A percentile compares a stretch with the other conserved stretches of the same genome.
Evolutionary conservation across 2,329 filamentous ascomycete genomes (phyloP).

Genomic region (Fusarium nanum): DNA sequence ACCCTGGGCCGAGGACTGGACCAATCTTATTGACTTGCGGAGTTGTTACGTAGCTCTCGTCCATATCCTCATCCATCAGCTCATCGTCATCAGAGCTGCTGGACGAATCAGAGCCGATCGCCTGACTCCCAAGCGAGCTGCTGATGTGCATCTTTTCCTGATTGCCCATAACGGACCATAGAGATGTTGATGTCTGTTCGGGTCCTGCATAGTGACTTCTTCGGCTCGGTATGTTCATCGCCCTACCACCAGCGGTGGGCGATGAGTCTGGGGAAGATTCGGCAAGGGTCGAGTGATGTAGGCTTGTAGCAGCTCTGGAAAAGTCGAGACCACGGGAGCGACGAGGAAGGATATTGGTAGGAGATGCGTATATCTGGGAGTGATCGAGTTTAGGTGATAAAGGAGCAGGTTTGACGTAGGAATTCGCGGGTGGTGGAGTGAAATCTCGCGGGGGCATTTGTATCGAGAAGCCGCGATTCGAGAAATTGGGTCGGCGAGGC

Average conservation of each 20-base stretch:
- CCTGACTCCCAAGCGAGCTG: constrained; percentile 81
- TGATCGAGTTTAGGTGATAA: constrained; percentile 89
- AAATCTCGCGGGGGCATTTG: constrained; percentile 52
- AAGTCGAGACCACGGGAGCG: constrained; percentile 93
- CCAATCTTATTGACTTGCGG: constrained; percentile 77
- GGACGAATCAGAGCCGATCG: constrained; percentile 80
- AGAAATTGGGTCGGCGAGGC: constrained; percentile 75
- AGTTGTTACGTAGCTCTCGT: constrained; percentile 84
- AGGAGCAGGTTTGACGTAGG: constrained; percentile 69
- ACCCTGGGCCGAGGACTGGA: constrained; percentile 61
- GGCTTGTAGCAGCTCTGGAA: constrained; percentile 89
- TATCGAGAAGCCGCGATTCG: constrained; percentile 67
- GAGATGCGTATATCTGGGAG: constrained; percentile 86
- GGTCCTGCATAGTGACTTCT: constrained; percentile 62
- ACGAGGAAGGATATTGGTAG: constrained; percentile 87
- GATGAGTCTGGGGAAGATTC: constrained; percentile 92
- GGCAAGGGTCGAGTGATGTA: constrained; percentile 94
- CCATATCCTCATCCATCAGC: constrained; percentile 78
- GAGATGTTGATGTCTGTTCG: constrained; percentile 75
- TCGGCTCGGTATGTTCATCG: constrained; percentile 70
- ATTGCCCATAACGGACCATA: constrained; percentile 77
- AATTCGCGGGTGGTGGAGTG: constrained; percentile 53
- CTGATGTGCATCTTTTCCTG: constrained; percentile 79
- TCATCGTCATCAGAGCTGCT: constrained; percentile 78
- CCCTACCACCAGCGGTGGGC: constrained; percentile 78